These are phyloP conservation scores for Cryptococcus amylolentus DNA, from an alignment of 1,284 basidiomycete species.

Conservation along the genomic window DNA sequence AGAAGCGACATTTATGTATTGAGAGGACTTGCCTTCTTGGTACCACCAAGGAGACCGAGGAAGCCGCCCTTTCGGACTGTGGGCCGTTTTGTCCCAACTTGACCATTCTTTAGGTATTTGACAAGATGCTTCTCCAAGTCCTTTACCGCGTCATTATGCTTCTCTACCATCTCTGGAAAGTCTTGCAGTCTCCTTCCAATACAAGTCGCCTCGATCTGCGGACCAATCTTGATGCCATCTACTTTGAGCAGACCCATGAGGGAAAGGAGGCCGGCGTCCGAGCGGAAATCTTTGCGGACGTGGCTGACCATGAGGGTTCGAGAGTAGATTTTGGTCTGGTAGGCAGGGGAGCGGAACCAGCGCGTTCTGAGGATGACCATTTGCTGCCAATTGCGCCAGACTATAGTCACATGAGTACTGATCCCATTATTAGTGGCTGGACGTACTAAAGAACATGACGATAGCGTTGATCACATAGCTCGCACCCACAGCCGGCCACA, in stretches of 20 bases:
- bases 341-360: conserved; percentile 49
- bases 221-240: conserved; percentile 51
- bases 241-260: conserved; percentile 66
- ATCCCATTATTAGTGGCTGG: background rate
- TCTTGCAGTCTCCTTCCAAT: conserved; percentile 45
- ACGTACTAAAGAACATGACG: conserved; percentile 36
- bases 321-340: conserved; percentile 48
- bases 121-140: conserved; percentile 80
- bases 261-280: conserved; percentile 67
- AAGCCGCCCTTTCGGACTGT: conserved; percentile 67
- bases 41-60: conserved; percentile 65
- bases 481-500: conserved; percentile 71
- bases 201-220: conserved; percentile 42
- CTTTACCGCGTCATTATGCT: conserved; percentile 79
- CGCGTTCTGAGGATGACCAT: conserved; percentile 57
- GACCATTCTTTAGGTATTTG: conserved; percentile 74
- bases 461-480: conserved; percentile 63
- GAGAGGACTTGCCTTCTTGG: conserved; percentile 54
- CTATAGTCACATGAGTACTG: conserved; percentile 45
- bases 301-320: conserved; percentile 57
- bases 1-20: background rate
- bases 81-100: conserved; percentile 69
- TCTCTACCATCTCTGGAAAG: conserved; percentile 54
- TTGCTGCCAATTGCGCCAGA: conserved; percentile 69
- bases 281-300: conserved; percentile 70